Evolutionary conservation across 1,284 basidiomycete genomes (phyloP).

Genomic region (Fomitopsis betulina): DNA sequence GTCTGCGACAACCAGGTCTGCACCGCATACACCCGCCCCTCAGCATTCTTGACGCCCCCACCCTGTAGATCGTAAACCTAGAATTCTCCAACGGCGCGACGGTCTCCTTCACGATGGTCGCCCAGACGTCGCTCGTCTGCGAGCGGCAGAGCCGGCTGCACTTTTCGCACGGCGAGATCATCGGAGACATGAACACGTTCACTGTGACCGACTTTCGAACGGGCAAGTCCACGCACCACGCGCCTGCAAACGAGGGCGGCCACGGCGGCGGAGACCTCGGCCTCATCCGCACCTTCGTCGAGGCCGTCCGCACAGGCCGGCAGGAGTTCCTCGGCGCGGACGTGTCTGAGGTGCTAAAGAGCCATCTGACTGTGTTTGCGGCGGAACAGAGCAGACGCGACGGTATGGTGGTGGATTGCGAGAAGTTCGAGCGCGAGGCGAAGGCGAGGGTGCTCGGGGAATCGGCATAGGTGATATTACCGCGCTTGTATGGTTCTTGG

Average conservation of each 20-base stretch:
- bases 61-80: slow-evolving; percentile 65
- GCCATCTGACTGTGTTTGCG: slow-evolving; percentile 82
- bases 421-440: slow-evolving; percentile 50
- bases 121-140: slow-evolving; percentile 66
- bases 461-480: neutral
- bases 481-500: neutral
- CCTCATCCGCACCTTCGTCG: slow-evolving; percentile 65
- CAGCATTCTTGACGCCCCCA: slow-evolving; percentile 43
- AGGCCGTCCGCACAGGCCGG: slow-evolving; percentile 59
- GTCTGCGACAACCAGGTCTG: slow-evolving; percentile 25
- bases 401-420: slow-evolving; percentile 62
- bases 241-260: slow-evolving; percentile 56
- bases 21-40: too few species aligned
- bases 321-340: slow-evolving; percentile 65
- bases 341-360: slow-evolving; percentile 65
- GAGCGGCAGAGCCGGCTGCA: slow-evolving; percentile 74
- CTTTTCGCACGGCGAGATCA: slow-evolving; percentile 78
- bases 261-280: slow-evolving; percentile 81
- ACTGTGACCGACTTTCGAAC: slow-evolving; percentile 78
- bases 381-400: slow-evolving; percentile 72
- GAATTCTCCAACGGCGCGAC: slow-evolving; percentile 77
- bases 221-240: slow-evolving; percentile 38
- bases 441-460: slow-evolving; percentile 27
- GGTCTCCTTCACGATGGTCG: slow-evolving; percentile 81
- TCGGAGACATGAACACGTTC: slow-evolving; percentile 76